Conservation (phyloP, 2,329 filamentous ascomycete species). For the Rugonectria rugulosa region DNA sequence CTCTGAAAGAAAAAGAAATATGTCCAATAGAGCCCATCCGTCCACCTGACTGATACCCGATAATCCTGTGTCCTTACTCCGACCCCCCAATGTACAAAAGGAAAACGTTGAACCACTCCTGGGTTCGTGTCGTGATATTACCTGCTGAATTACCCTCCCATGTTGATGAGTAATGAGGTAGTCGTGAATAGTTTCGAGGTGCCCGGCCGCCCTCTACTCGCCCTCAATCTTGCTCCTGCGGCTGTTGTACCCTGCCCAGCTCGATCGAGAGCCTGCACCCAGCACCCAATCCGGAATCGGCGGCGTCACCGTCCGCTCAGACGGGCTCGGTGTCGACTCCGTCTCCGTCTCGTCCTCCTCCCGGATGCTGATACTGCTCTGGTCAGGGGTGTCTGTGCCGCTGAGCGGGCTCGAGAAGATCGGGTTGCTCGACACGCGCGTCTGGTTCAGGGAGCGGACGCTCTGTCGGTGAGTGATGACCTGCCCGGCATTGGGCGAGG, state of each 20-base stretch:
- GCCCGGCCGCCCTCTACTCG: slow-evolving; percentile 18
- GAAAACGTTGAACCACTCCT: slow-evolving; percentile 7
- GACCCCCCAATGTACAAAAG: background rate
- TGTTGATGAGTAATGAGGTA: slow-evolving; percentile 4
- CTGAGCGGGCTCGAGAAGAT: slow-evolving; percentile 56
- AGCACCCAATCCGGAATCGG: slow-evolving; percentile 70
- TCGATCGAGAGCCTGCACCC: slow-evolving; percentile 59
- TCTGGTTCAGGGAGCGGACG: slow-evolving; percentile 58
- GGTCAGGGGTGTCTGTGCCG: slow-evolving; percentile 52
- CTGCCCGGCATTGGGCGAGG: slow-evolving; percentile 73
- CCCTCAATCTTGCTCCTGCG: slow-evolving; percentile 40
- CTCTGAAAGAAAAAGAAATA: background rate
- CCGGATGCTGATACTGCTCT: slow-evolving; percentile 34
- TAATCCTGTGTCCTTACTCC: background rate
- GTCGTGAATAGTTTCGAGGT: background rate
- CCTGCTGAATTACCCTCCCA: slow-evolving; percentile 22
- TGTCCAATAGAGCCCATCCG: background rate
- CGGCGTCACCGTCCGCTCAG: slow-evolving; percentile 61
- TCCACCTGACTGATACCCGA: background rate
- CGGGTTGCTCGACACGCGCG: slow-evolving; percentile 64
- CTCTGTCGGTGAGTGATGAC: slow-evolving; percentile 64
- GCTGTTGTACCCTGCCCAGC: slow-evolving; percentile 55
- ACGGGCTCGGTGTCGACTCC: slow-evolving; percentile 26
- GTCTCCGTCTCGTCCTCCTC: slow-evolving; percentile 37
- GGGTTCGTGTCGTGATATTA: slow-evolving; percentile 14